Evolutionary conservation across 441 rosid species (phyloP), one percentile per base, ranked within the genome.

Genomic region (Populus tomentosa): DNA sequence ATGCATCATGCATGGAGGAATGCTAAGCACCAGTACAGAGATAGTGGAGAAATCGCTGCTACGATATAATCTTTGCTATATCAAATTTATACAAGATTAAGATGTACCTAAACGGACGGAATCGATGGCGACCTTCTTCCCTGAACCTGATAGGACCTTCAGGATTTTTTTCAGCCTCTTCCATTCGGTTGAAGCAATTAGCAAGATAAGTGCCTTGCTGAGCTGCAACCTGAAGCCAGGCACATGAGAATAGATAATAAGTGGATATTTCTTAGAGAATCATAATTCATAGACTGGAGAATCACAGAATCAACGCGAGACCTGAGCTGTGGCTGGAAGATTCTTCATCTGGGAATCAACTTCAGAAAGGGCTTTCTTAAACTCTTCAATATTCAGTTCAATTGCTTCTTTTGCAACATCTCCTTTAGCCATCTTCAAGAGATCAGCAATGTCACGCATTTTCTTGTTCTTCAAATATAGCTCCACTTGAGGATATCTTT

Each of bases 301-400:
- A 26, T 66, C 35, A 8, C 26, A 30, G 14, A 28, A 50, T 8
- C 26, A 62, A 21, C 71, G 56, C 26, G 36, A 36, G 6, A 91
- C 98, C 97, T 96, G 99, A 6, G 99, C 98, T 50, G 99, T 96
- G 61, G 98, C 99, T 26, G 98, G 98, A 30, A 93, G 97, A 85
- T 84, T 85, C 85, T 94, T 96, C 98, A 93, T 89, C 88, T 91
- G 87, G 30, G 94, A 82, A 84, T 96, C 98, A 79, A 91, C 98
- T 78, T 88, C 87, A 26, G 98, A 89, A 72, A 96, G 92, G 79
- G 95, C 97, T 0, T 81, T 72, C 76, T 93, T 94, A 67, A 94
- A 88, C 77, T 93, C 97, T 71, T 94, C 98, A 23, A 96, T 93
- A 40, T 88, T 87, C 83, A 96, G 80, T 77, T 92, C 98, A 4